Base-by-base conservation (phyloP, 192 early-diverging fungal genomes). In the Oehlia diaphana region DNA sequence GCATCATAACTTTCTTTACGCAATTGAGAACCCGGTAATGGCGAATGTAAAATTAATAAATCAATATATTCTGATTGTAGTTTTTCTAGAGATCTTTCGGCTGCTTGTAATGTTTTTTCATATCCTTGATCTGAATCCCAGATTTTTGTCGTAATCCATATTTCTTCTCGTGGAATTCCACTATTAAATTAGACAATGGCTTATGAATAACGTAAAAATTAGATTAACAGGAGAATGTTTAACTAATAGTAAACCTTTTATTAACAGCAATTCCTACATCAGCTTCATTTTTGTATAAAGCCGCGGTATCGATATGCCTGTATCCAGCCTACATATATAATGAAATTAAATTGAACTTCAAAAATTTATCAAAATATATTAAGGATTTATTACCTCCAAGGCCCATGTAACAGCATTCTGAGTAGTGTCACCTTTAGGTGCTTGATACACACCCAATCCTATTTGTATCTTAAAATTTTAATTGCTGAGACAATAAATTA, bases 101-200 rank as follows among this genome's bases (percentile, higher is more conserved):
- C 86, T 26, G 88, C 91, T 53, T 83, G 69, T 10, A 90, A 74
- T 12, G 86, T 85, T 33, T 79, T 82, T 1, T 88, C 81, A 68
- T 78, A 86, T 0, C 88, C 88, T 63, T 91, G 89, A 78, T 91
- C 86, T 10, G 82, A 9, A 71, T 88, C 81, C 83, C 81, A 85
- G 14, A 93, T 82, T 78, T 93, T 93, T 4, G 91, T 91, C 14
- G 90, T 91, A 33, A 93, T 80, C 79, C 89, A 93, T 50, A 93
- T 84, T 76, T 91, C 69, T 31, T 84, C 81, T 47, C 88, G 84
- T n/a, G 87, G 85, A 53, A 77, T 85, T 85, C 23, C 47, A 62
- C 28, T 31, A 50, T 9, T 5, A n/a, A 47, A 19, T 14, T 2
- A 50, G 39, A 9, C 23, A 16, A 28, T 67, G 10, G 14, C 21